A percentile compares a stretch with the other conserved stretches of the same genome.
Conservation (phyloP, 2,329 filamentous ascomycete genomes). For the Calonectria fujianensis region DNA sequence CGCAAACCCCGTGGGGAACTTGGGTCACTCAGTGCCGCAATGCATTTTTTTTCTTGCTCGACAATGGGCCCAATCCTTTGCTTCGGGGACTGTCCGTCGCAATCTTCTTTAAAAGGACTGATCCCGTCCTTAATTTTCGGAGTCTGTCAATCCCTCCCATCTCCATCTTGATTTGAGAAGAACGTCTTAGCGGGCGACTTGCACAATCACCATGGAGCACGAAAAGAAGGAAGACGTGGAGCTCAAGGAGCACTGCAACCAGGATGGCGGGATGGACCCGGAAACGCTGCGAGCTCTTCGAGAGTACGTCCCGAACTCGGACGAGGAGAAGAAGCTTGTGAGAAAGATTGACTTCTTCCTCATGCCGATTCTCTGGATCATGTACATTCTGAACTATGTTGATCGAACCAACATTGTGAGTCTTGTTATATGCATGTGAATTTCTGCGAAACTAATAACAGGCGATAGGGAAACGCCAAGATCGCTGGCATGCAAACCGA, state of each 20-base stretch:
- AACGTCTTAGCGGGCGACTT: background rate
- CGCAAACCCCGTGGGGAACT: constrained; percentile 32
- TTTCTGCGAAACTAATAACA: background rate
- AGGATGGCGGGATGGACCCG: background rate
- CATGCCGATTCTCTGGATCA: constrained; percentile 66
- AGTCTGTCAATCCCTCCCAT: background rate
- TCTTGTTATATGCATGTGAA: background rate
- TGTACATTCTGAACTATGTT: constrained; percentile 54
- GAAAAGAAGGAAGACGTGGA: constrained; percentile 32
- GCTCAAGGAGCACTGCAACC: constrained; percentile 24
- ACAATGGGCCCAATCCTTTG: background rate
- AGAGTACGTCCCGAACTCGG: constrained; percentile 27
- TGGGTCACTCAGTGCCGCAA: background rate
- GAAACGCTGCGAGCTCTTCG: constrained; percentile 12
- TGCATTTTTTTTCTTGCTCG: background rate
- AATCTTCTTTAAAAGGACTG: background rate
- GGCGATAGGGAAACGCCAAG: constrained; percentile 33
- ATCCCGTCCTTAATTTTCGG: background rate
- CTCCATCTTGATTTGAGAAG: constrained; percentile 8
- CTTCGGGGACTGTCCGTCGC: background rate
- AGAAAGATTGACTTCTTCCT: constrained; percentile 67
- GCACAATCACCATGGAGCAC: constrained; percentile 22
- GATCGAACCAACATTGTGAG: constrained; percentile 54
- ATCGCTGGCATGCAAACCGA: constrained; percentile 35
- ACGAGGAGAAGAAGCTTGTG: constrained; percentile 61